Evolutionary conservation across 148 eudicot species (phyloP), one percentile per base, ranked within the genome.

Genomic region (Chenopodium album): DNA sequence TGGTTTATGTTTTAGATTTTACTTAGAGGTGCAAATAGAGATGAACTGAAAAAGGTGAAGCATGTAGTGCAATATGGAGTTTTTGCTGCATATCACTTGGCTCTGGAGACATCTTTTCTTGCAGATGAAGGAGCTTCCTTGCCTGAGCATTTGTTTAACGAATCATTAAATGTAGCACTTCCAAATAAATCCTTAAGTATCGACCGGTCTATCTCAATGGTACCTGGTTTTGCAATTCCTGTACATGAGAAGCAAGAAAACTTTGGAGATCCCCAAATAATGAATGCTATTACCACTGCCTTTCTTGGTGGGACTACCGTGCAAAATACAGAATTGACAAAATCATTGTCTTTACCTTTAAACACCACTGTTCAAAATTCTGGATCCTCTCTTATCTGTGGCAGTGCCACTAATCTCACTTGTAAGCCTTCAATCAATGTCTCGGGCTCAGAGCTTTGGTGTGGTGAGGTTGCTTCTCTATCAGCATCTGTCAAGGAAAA

Each of bases 101-200:
- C 95, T 83, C 82, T 96, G 80, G 99, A 96, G 88, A 96, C 98
- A 52, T 96, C 99, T 82, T 96, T 96, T 89, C 97, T 96, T 76
- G 99, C 99, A 48, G 99, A 96, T 84, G 99, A 96, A 89, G 97
- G 99, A 83, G 99, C 99, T 70, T 85, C 97, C 46, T 82, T 96
- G 82, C 95, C 99, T 13, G 97, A 91, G 80, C 87, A 88, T 80
- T 91, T 93, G 17, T 88, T 88, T 81, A 88, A 86, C 68, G 87
- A 94, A 69, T 93, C 92, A 60, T 85, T 96, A 71, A 89, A 91
- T 60, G 97, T 92, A 56, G 90, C 94, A 79, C 97, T 94, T 87
- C 95, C 98, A 37, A 91, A 88, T 80, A 89, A 90, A 84, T 76
- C 94, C 73, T 89, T 89, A 60, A 82, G 86, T 60, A 87, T 91